Evolutionary conservation across 768 basidiomycete species (phyloP).

Genomic region (Pisolithus tinctorius): DNA sequence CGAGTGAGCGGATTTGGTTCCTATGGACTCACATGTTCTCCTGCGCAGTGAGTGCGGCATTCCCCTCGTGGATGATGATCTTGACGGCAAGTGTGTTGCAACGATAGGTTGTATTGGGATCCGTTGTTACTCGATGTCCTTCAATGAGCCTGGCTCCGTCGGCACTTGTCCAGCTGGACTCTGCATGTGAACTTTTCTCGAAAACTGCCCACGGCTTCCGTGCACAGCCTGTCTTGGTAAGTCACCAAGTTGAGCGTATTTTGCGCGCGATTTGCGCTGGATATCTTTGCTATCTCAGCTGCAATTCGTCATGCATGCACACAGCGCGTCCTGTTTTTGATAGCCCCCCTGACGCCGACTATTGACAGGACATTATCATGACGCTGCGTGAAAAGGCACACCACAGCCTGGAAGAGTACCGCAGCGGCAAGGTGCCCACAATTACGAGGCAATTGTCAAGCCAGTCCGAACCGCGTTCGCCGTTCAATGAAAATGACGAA

Average conservation of each 20-base stretch:
- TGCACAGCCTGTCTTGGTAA: constrained; percentile 59
- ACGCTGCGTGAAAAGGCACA: constrained; percentile 61
- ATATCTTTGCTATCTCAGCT: background rate
- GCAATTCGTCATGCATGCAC: constrained; percentile 7
- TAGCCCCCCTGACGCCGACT: background rate
- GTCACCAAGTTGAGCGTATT: constrained; percentile 7
- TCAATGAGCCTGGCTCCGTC: constrained; percentile 75
- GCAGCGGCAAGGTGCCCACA: constrained; percentile 48
- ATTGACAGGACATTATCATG: constrained; percentile 55
- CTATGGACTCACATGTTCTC: constrained; percentile 47
- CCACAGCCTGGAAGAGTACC: constrained; percentile 54
- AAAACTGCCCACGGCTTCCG: constrained; percentile 61
- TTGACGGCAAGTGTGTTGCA: constrained; percentile 1
- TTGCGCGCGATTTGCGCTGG: background rate
- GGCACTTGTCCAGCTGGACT: constrained; percentile 65
- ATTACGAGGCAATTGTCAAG: constrained; percentile 29
- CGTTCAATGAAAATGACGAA: constrained; percentile 54
- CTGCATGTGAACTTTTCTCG: constrained; percentile 68
- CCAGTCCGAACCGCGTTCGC: constrained; percentile 34
- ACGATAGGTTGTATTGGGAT: constrained; percentile 56
- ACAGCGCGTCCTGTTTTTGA: background rate
- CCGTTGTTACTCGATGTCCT: constrained; percentile 71
- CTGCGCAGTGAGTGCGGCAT: constrained; percentile 44
- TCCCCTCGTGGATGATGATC: background rate
- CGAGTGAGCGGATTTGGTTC: constrained; percentile 60